Evolutionary conservation across 495 filamentous ascomycete genomes (phyloP).

Genomic region (Talaromyces adpressus): DNA sequence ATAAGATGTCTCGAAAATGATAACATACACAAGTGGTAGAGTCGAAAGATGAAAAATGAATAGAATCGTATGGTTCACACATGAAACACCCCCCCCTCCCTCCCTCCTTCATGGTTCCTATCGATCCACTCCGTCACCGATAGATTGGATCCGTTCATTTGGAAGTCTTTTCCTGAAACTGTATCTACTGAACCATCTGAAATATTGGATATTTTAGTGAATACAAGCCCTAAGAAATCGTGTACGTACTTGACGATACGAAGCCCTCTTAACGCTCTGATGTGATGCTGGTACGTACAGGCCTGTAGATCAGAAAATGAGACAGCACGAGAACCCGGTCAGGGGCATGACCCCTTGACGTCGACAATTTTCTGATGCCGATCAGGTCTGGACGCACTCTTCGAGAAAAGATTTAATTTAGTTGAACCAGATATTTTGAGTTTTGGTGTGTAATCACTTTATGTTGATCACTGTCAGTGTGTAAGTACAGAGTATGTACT

Average conservation of each 20-base stretch:
- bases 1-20: background rate
- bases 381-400: background rate
- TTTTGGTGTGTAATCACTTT: background rate
- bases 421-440: background rate
- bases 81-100: background rate
- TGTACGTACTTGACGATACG: background rate
- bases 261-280: background rate
- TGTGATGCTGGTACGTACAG: background rate
- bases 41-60: background rate
- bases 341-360: background rate
- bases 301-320: background rate
- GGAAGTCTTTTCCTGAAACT: background rate
- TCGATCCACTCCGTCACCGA: background rate
- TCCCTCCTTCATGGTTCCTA: background rate
- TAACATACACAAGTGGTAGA: background rate
- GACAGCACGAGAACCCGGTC: background rate
- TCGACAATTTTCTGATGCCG: background rate
- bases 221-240: too few relatives aligned
- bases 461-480: background rate
- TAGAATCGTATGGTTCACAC: background rate
- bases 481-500: too few relatives aligned
- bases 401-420: background rate
- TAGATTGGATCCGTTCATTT: background rate
- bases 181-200: background rate
- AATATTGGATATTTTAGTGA: background rate